Evolutionary conservation across 257 asterid species (phyloP), one percentile per base, ranked within the genome.

Genomic region (Asclepias syriaca): DNA sequence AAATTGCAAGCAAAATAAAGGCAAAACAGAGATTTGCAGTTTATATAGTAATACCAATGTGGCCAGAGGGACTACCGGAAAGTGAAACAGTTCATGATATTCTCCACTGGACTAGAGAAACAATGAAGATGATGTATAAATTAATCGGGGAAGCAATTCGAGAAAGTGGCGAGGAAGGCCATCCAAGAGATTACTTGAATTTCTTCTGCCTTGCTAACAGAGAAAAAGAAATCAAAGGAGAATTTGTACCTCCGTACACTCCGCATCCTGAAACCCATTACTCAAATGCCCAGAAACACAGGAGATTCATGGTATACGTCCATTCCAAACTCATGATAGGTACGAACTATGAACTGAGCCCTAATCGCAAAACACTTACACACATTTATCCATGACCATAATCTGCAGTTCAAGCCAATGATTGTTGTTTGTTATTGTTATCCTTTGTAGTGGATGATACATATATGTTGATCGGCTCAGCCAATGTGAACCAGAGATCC

Each of bases 311-410:
- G 98, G 88, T 93, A 64, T 90, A 93, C 79, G 97, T 93, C 48
- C 98, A 93, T 84, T 93, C 97, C 73, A 93, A 93, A 81, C 81
- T 93, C 84, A 86, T 93, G 95, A 93, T 90, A 86, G 98, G 98
- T 93, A 87, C 29, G 65, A 58, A 45, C 37, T 19, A 87, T 27
- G 65, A 58, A 45, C 37, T 19, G 45, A 29, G 46, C 46, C 19
- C 39, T 64, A 37, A 61, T 32, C 24, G 53, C 53, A 9, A 24
- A 64, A 39, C 16, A 34, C 21, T 16, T 18, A 0, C 10, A 8
- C 49, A 18, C 8, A 19, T 37, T 37, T n/a, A 29, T 4, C 57
- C 1, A 51, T 15, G 48, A 61, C 13, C 22, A 32, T 61, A 61
- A 69, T 9, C 1, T 22, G 60, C 49, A 66, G 43, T 55, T 74